These are phyloP conservation scores for Blastocystis sp. DNA, from an alignment of 352 stramenopile genomes.

Conservation along the genomic window DNA sequence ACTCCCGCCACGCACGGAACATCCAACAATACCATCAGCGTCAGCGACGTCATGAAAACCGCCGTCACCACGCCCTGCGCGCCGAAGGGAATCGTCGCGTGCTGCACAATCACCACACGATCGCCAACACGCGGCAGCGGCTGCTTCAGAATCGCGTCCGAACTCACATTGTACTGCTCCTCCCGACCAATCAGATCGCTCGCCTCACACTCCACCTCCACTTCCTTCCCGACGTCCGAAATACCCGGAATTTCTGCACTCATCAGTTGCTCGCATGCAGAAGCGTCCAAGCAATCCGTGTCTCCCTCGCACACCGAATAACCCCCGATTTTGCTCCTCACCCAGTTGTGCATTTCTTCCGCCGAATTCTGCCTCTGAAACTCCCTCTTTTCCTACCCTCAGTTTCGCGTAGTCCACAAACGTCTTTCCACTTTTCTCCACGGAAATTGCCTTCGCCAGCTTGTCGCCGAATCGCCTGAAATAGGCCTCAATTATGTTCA, in stretches of 20 bases:
- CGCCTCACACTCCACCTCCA: neutral
- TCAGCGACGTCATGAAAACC: neutral
- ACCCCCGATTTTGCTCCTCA: neutral
- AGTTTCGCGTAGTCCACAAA: neutral
- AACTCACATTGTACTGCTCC: neutral
- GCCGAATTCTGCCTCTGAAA: neutral
- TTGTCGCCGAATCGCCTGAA: neutral
- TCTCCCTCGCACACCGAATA: neutral
- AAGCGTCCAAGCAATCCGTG: neutral
- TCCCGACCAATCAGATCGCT: constrained; percentile 7
- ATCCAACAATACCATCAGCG: constrained; percentile 17
- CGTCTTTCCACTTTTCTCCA: neutral
- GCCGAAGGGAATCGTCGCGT: constrained; percentile 22
- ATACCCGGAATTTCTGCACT: no score
- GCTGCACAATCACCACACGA: constrained; percentile 1
- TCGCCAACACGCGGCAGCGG: neutral
- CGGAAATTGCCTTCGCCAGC: neutral
- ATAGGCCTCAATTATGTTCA: neutral
- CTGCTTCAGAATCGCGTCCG: neutral
- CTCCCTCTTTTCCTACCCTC: neutral
- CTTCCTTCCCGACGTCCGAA: no score
- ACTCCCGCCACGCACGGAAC: neutral
- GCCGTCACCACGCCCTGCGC: neutral
- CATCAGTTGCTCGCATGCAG: neutral
- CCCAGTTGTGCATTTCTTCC: neutral